Conservation (phyloP, 345 rosid genomes). For the Gossypium herbaceum region DNA sequence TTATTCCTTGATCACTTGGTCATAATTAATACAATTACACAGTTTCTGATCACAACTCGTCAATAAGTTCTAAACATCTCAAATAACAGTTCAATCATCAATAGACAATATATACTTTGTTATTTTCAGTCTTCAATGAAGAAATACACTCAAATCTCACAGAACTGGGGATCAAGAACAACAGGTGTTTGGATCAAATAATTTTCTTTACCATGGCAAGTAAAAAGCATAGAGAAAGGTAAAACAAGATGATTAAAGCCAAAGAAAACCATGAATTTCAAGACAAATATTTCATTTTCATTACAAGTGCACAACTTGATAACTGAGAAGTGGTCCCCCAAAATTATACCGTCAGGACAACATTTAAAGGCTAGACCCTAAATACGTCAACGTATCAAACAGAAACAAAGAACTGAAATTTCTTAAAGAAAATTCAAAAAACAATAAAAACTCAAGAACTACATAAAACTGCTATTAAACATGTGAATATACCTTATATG, state of each 20-base stretch:
- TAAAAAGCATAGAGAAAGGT: background rate
- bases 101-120: background rate
- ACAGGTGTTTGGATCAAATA: background rate
- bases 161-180: background rate
- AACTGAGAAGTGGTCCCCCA: slow-evolving; percentile 6
- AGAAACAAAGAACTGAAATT: background rate
- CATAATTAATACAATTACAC: background rate
- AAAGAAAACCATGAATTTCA: background rate
- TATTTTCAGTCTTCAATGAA: background rate
- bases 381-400: background rate
- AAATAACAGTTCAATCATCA: slow-evolving; percentile 6
- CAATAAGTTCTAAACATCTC: background rate
- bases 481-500: background rate
- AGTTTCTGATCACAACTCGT: background rate
- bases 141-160: background rate
- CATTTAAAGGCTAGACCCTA: background rate
- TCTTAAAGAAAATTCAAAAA: background rate
- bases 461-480: background rate
- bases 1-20: background rate
- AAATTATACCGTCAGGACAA: background rate
- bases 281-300: slow-evolving; percentile 3
- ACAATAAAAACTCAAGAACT: background rate
- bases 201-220: background rate
- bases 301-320: background rate
- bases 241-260: slow-evolving; percentile 5